A percentile compares a stretch with the other conserved stretches of the same genome.
These are phyloP conservation scores for Paecilomyces fulvus DNA, from an alignment of 2,329 filamentous ascomycete species.

Conservation along the genomic window DNA sequence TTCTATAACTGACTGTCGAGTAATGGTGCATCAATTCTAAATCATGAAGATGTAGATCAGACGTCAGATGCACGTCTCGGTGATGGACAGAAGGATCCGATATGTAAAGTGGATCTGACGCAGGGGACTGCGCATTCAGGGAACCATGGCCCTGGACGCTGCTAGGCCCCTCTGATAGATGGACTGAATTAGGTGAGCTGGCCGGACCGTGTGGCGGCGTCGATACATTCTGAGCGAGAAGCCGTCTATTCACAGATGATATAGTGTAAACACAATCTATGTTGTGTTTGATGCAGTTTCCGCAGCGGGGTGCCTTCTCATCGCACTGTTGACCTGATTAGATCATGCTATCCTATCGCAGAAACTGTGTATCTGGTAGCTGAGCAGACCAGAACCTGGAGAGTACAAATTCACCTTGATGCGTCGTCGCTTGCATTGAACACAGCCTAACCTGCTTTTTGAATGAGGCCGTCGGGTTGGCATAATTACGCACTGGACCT, in stretches of 20 bases:
- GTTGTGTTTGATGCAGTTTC: constrained; percentile 17
- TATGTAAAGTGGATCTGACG: constrained; percentile 10
- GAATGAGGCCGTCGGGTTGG: constrained; percentile 9
- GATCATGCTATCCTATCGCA: neutral
- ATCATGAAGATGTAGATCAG: constrained; percentile 25
- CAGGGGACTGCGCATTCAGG: neutral
- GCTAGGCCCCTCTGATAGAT: neutral
- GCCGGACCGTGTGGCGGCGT: neutral
- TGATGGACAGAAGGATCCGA: constrained; percentile 9
- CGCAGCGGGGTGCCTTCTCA: constrained; percentile 14
- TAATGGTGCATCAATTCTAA: constrained; percentile 38
- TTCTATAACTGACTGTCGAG: constrained; percentile 24
- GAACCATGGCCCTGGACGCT: neutral
- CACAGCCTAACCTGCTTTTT: constrained; percentile 9
- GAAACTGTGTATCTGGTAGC: neutral
- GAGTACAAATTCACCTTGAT: constrained; percentile 6
- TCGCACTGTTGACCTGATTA: constrained; percentile 11
- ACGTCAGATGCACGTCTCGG: constrained; percentile 8
- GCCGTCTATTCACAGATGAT: constrained; percentile 7
- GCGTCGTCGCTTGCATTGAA: constrained; percentile 9
- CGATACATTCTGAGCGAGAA: constrained; percentile 4
- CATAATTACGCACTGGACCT: constrained; percentile 2
- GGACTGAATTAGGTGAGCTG: neutral
- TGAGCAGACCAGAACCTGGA: neutral
- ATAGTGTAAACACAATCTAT: constrained; percentile 16